Evolutionary conservation across 306 rosid species (phyloP).

Genomic region (Begonia fuchsioides): DNA sequence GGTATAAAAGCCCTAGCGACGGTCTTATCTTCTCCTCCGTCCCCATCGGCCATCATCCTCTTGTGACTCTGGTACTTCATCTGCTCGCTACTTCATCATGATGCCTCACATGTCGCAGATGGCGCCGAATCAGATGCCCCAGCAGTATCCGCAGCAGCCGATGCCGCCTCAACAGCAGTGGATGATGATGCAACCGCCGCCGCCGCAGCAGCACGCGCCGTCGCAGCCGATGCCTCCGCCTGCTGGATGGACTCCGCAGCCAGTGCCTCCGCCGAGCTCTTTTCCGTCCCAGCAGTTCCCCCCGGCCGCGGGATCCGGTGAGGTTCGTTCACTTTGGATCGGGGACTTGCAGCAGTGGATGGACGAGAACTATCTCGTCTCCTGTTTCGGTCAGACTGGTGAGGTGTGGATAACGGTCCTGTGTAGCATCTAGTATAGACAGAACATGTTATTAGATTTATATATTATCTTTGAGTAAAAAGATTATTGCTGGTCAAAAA

Average conservation of each 20-base stretch:
- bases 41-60: too few relatives aligned
- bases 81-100: too few relatives aligned
- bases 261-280: slow-evolving; percentile 32
- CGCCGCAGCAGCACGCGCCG: slow-evolving; percentile 28
- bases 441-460: too few relatives aligned
- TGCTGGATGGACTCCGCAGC: slow-evolving; percentile 28
- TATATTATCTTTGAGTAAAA: too few relatives aligned
- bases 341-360: slow-evolving; percentile 62
- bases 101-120: too few relatives aligned
- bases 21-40: too few relatives aligned
- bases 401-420: slow-evolving; percentile 2
- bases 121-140: too few relatives aligned
- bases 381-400: slow-evolving; percentile 38
- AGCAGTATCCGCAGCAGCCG: too few relatives aligned
- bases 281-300: slow-evolving; percentile 22
- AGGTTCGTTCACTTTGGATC: slow-evolving; percentile 43
- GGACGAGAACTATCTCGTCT: slow-evolving; percentile 54
- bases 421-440: too few relatives aligned
- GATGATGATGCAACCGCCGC: slow-evolving; percentile 42
- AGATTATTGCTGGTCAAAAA: too few relatives aligned
- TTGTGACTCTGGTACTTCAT: too few relatives aligned
- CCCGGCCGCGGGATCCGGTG: slow-evolving; percentile 26
- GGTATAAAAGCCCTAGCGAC: too few relatives aligned
- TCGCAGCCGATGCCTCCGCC: slow-evolving; percentile 14
- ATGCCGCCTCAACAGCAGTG: slow-evolving; percentile 17